Evolutionary conservation across 306 rosid genomes (phyloP), one percentile per base, ranked within the genome.

Genomic region (Rosa rugosa): DNA sequence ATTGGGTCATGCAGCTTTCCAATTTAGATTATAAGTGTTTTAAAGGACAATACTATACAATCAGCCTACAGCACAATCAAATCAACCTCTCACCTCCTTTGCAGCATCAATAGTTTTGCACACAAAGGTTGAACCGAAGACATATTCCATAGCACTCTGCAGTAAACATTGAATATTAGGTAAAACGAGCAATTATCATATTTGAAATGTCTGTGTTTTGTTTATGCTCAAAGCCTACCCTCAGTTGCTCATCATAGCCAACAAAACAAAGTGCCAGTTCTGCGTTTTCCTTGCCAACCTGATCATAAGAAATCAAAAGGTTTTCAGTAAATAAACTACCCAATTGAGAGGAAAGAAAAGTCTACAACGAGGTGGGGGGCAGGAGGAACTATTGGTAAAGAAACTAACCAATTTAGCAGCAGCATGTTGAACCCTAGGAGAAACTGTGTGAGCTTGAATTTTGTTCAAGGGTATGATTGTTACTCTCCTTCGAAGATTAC

Each of bases 391-490:
- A 72, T 53, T 25, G 50, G 54, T 77, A 69, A 75, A 82, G 76
- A 81, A 76, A 82, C 93, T 69, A 60, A 95, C 98, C 97, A 88
- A 80, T 80, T 84, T 86, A 77, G 34, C 83, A 63, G 98, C 96
- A 71, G 94, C 90, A 42, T 89, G 87, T 82, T 89, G 91, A 86
- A 85, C 81, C 83, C 89, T 82, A 5, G 83, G 71, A 42, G 90
- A 87, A 82, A 90, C 89, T 54, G 82, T 40, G 46, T 85, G 11
- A 31, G 96, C 16, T 79, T 91, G 93, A 85, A 95, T 95, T 87
- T 95, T 95, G 87, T 90, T 95, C 87, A 95, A 74, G 73, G 99
- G 99, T 86, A 95, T 90, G 80, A 95, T 92, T 77, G 99, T 95
- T 74, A 95, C 98, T 87, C 99, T 88, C 85, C 92, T 90, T 83